Base-by-base conservation (phyloP, 2,329 filamentous ascomycete species). In the Diaporthe caulivora region DNA sequence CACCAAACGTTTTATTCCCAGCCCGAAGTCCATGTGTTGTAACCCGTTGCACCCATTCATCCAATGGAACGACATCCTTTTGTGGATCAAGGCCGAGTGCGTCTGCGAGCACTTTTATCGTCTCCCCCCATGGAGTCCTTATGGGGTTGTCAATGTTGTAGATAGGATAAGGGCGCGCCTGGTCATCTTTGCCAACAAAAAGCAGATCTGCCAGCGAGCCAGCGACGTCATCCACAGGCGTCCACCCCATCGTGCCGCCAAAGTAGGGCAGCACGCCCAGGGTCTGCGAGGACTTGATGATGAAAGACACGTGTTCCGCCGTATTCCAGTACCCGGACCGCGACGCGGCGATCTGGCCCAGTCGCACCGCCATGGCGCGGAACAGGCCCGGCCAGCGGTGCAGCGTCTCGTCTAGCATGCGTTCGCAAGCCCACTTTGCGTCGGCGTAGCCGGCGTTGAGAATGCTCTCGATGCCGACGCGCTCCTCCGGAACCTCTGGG, bases 271-370 rank as follows among this genome's bases (percentile, higher is more conserved):
- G 75, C 0, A 77, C 80, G 0, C 80, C 78, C 0, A 89, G 75
- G 0, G 83, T 85, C 76, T 89, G 86, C 0, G 84, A 83, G 0
- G 84, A 86, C 78, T 88, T 88, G 69, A 88, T 75, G 37, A 90
- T 69, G 75, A 87, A 88, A 0, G 81, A 75, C 11, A 89, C 78
- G 76, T 90, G 87, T 76, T 90, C 88, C 31, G 81, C 80, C 0
- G 84, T 80, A 75, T 90, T 91, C 89, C 89, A 91, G 76, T 86
- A 86, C 0, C 88, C 89, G 70, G 80, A 88, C 5, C 76, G 83
- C 0, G 85, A 87, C 0, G 89, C 89, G 0, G 88, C 82, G 54
- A 91, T 87, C 77, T 91, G 89, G 0, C 87, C 89, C 0, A 85
- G 80, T 0, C 88, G 83, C 0, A 87, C 84, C 0, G 77, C 79